Evolutionary conservation across 2,329 filamentous ascomycete species (phyloP).

Genomic region (Colletotrichum costaricense): DNA sequence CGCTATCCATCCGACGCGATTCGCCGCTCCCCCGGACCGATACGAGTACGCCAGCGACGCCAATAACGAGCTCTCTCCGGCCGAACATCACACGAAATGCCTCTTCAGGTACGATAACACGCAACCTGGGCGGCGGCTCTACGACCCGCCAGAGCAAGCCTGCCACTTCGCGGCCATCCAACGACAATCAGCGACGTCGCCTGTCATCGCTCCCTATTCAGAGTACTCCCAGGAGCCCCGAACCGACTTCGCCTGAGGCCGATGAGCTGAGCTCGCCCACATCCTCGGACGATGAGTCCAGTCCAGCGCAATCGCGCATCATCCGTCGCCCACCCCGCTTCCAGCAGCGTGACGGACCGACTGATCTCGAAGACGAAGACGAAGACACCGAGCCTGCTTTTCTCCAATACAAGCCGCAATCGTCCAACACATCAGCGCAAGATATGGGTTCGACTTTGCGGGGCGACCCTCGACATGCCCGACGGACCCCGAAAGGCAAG

Average conservation of each 20-base stretch:
- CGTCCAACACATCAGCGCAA: conserved; percentile 49
- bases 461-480: conserved; percentile 53
- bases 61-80: conserved; percentile 55
- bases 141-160: conserved; percentile 44
- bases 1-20: conserved; percentile 68
- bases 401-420: conserved; percentile 55
- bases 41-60: conserved; percentile 54
- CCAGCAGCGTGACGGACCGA: conserved; percentile 41
- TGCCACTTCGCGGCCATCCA: conserved; percentile 37
- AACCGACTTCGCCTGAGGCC: conserved; percentile 47
- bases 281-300: conserved; percentile 62
- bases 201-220: conserved; percentile 59
- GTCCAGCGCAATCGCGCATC: conserved; percentile 68
- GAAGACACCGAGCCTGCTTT: conserved; percentile 71
- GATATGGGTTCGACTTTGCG: conserved; percentile 66
- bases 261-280: conserved; percentile 50
- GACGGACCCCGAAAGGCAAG: conserved; percentile 45
- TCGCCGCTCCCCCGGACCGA: conserved; percentile 64
- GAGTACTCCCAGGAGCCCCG: conserved; percentile 38
- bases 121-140: conserved; percentile 45
- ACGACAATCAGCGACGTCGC: conserved; percentile 51
- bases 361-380: conserved; percentile 46
- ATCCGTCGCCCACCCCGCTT: conserved; percentile 69
- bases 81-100: conserved; percentile 59
- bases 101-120: conserved; percentile 55